Conservation (phyloP, 2,329 filamentous ascomycete species). For the Fusarium irregulare region DNA sequence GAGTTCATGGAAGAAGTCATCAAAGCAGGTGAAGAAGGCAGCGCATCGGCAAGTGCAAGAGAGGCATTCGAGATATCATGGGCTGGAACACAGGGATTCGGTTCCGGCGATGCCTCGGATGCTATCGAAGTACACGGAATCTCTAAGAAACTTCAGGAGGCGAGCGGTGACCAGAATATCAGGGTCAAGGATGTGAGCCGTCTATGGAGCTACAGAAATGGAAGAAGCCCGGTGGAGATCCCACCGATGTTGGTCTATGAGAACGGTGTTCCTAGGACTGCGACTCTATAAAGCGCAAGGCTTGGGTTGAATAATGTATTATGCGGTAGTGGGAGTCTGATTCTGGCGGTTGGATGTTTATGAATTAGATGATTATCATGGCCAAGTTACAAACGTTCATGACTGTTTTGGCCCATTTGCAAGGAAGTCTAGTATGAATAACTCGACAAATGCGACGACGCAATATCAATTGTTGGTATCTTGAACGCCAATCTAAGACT, state of each 20-base stretch:
- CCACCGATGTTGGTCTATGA: conserved; percentile 52
- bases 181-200: conserved; percentile 71
- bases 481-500: background rate
- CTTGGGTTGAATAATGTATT: background rate
- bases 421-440: background rate
- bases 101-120: conserved; percentile 49
- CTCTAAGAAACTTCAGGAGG: conserved; percentile 37
- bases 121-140: conserved; percentile 55
- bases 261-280: conserved; percentile 53
- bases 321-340: too few relatives aligned
- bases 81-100: conserved; percentile 55
- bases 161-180: conserved; percentile 50
- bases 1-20: conserved; percentile 71
- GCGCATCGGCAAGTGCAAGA: conserved; percentile 56
- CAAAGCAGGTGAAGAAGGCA: conserved; percentile 57
- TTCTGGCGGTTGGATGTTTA: background rate
- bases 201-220: conserved; percentile 72
- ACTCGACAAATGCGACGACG: too few relatives aligned
- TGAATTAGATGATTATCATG: background rate
- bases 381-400: background rate
- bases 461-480: background rate
- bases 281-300: conserved; percentile 51
- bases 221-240: conserved; percentile 61
- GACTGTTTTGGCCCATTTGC: background rate
- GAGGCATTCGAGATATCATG: conserved; percentile 63